Conservation (phyloP, 805 yeast species). For the Metschnikowia lochheadii region DNA sequence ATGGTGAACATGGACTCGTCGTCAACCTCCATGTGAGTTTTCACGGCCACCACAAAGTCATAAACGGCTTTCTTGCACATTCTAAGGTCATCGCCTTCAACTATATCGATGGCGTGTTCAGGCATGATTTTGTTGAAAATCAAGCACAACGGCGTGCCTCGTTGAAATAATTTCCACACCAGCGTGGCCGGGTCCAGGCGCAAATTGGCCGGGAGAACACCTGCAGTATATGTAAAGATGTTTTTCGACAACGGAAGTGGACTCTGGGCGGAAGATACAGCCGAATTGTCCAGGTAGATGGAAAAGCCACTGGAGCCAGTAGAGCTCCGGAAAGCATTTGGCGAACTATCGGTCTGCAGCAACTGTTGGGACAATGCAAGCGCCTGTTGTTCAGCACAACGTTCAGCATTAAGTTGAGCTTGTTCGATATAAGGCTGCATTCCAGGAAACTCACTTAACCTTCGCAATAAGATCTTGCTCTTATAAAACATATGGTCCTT, state of each 20-base stretch:
- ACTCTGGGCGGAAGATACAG: slow-evolving; percentile 15
- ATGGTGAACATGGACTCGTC: slow-evolving; percentile 87
- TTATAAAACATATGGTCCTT: slow-evolving; percentile 69
- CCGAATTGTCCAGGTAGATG: slow-evolving; percentile 32
- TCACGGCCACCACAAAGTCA: slow-evolving; percentile 84
- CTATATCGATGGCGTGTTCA: slow-evolving; percentile 51
- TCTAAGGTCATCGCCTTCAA: slow-evolving; percentile 75
- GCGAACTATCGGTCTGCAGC: slow-evolving; percentile 21
- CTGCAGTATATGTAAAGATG: slow-evolving; percentile 65
- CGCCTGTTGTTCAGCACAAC: slow-evolving; percentile 70
- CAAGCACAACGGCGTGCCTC: slow-evolving; percentile 88
- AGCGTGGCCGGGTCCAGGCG: slow-evolving; percentile 91
- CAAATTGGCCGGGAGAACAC: slow-evolving; percentile 67
- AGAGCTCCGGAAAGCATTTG: slow-evolving; percentile 31
- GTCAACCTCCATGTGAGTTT: slow-evolving; percentile 63
- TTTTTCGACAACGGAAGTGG: slow-evolving; percentile 29
- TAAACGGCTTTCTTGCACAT: slow-evolving; percentile 86
- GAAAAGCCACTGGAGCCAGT: slow-evolving; percentile 33
- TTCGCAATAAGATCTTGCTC: slow-evolving; percentile 51
- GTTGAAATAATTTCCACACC: slow-evolving; percentile 81
- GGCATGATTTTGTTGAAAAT: slow-evolving; percentile 63
- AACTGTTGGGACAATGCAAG: slow-evolving; percentile 41
- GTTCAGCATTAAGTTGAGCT: slow-evolving; percentile 65
- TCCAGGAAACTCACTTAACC: slow-evolving; percentile 59
- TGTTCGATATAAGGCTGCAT: slow-evolving; percentile 62